These are phyloP conservation scores for Rhizopogon rudus DNA, from an alignment of 768 basidiomycete species.

Conservation along the genomic window DNA sequence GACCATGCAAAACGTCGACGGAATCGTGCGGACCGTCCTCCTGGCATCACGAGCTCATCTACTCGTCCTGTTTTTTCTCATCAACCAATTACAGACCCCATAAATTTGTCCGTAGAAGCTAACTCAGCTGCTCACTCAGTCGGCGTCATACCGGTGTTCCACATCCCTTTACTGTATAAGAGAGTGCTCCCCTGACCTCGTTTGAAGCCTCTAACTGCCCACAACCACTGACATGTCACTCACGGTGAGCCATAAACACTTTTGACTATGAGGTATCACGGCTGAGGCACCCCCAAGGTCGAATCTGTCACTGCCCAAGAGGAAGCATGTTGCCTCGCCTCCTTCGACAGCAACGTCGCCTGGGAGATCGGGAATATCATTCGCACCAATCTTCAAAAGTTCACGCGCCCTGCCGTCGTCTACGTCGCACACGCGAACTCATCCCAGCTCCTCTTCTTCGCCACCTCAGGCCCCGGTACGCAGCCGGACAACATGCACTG, in stretches of 20 bases:
- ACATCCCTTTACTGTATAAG: background rate
- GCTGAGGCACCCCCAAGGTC: constrained; percentile 6
- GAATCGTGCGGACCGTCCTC: background rate
- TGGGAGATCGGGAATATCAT: constrained; percentile 28
- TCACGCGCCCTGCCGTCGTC: constrained; percentile 19
- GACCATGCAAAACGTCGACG: no score
- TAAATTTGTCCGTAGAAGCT: background rate
- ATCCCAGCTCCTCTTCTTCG: constrained; percentile 27
- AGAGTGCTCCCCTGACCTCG: background rate
- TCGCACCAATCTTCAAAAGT: constrained; percentile 13
- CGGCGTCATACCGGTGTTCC: no score
- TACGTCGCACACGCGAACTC: constrained; percentile 25
- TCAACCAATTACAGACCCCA: background rate
- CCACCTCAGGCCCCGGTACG: constrained; percentile 22
- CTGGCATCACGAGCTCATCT: background rate
- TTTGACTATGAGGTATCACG: background rate
- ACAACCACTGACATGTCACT: no score
- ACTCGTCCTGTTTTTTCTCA: background rate
- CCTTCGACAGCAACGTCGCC: constrained; percentile 19
- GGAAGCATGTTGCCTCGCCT: constrained; percentile 6
- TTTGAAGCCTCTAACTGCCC: background rate
- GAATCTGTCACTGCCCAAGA: constrained; percentile 17
- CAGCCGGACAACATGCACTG: constrained; percentile 26
- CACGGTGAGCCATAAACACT: no score
- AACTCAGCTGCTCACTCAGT: no score